These are phyloP conservation scores for Trypanosoma cruzi DNA, from an alignment of 208 protist species.

Conservation along the genomic window DNA sequence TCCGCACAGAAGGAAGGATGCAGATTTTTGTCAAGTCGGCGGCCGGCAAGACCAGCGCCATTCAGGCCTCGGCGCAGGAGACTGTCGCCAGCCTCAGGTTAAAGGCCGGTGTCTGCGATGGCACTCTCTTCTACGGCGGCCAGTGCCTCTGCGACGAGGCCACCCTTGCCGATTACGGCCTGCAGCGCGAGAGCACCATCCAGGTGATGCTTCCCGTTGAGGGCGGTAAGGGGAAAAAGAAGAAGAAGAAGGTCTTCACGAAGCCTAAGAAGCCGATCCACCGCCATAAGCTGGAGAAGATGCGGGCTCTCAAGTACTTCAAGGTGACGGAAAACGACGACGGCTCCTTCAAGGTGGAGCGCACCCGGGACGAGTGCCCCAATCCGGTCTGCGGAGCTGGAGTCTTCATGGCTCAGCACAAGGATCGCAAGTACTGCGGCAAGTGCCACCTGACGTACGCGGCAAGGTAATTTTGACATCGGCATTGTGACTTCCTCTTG, in stretches of 20 bases:
- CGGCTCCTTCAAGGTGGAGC: conserved; percentile 96
- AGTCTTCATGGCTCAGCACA: conserved; percentile 99
- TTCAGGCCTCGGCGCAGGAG: conserved; percentile 83
- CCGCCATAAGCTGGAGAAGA: conserved; percentile 99
- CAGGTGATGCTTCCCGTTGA: conserved; percentile 89
- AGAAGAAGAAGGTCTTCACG: conserved; percentile 99
- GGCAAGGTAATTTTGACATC: conserved; percentile 44
- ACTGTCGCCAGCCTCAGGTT: conserved; percentile 85
- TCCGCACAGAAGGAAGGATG: conserved; percentile 67
- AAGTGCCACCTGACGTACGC: conserved; percentile 98
- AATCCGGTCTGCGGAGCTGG: conserved; percentile 96
- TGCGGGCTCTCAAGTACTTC: conserved; percentile 99
- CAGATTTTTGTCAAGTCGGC: conserved; percentile 95
- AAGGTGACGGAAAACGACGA: conserved; percentile 97
- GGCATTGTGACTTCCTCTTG: conserved; percentile 11
- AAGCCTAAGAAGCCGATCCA: conserved; percentile 99
- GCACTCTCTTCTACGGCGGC: conserved; percentile 89
- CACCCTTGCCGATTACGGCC: conserved; percentile 67
- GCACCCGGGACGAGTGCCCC: conserved; percentile 96
- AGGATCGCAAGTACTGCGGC: conserved; percentile 99
- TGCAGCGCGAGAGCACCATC: conserved; percentile 89
- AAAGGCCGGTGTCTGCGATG: conserved; percentile 70
- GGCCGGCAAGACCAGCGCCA: conserved; percentile 87
- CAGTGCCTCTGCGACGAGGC: conserved; percentile 81
- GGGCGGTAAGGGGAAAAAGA: conserved; percentile 98